Conservation (phyloP, 2,329 filamentous ascomycete genomes). For the Fonsecaea nubica region DNA sequence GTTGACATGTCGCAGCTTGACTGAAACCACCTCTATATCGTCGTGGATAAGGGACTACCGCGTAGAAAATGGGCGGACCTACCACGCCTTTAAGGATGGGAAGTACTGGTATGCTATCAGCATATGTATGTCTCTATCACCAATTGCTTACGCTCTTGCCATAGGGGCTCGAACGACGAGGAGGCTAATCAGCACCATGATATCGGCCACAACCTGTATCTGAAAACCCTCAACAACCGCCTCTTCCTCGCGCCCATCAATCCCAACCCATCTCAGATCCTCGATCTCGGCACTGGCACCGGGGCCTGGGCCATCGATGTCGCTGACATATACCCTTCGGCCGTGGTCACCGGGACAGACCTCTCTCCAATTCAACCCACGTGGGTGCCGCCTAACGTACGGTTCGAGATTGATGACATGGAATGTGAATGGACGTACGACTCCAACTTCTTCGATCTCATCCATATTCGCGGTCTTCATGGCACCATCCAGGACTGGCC, state of each 20-base stretch:
- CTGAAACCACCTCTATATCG: constrained; percentile 32
- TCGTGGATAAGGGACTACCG: constrained; percentile 34
- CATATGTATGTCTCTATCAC: not conserved
- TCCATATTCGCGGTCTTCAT: constrained; percentile 64
- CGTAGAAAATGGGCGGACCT: constrained; percentile 37
- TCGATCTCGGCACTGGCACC: constrained; percentile 39
- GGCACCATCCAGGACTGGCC: constrained; percentile 65
- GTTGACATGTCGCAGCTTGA: constrained; percentile 19
- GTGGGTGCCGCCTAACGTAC: constrained; percentile 62
- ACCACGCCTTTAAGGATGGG: constrained; percentile 36
- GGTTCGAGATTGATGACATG: constrained; percentile 64
- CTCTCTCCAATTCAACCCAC: constrained; percentile 41
- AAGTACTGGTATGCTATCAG: constrained; percentile 33
- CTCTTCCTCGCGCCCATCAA: constrained; percentile 50
- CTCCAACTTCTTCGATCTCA: constrained; percentile 64
- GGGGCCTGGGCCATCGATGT: constrained; percentile 37
- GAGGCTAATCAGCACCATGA: constrained; percentile 50
- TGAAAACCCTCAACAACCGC: constrained; percentile 45
- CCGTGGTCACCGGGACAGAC: constrained; percentile 39
- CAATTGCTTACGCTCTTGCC: constrained; percentile 2
- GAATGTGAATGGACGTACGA: constrained; percentile 64
- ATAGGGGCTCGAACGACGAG: constrained; percentile 49
- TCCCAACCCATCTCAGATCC: constrained; percentile 42
- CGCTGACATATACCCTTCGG: constrained; percentile 45
- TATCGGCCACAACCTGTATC: constrained; percentile 39